phyloP scores from a whole-genome alignment of 148 eudicot species.

The Drosera capensis region DNA sequence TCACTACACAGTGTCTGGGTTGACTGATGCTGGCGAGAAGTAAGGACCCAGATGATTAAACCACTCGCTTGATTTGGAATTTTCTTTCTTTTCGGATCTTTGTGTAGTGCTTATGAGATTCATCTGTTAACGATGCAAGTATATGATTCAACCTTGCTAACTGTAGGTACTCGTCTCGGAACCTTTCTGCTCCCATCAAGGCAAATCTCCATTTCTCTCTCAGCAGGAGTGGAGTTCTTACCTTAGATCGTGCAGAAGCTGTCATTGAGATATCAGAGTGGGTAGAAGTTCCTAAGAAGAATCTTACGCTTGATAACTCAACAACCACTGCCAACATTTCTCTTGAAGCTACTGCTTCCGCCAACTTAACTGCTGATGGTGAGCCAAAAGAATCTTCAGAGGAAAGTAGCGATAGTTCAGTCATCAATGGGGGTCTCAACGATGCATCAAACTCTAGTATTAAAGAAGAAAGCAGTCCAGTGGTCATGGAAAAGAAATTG shows the following conservation, averaged over 20 bases:
- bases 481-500: conserved; percentile 64
- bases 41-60: conserved; percentile 22
- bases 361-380: conserved; percentile 37
- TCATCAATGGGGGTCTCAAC: conserved; percentile 20
- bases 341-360: conserved; percentile 32
- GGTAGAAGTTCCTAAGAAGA: conserved; percentile 91
- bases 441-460: conserved; percentile 25
- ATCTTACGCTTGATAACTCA: conserved; percentile 50
- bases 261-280: conserved; percentile 87
- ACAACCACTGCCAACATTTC: conserved; percentile 21
- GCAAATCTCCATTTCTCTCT: conserved; percentile 89
- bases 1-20: conserved; percentile 60
- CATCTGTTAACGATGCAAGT: background rate
- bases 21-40: conserved; percentile 76
- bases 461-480: conserved; percentile 28
- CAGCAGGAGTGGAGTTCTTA: conserved; percentile 68
- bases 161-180: conserved; percentile 64
- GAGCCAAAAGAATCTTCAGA: conserved; percentile 31
- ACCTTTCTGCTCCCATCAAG: conserved; percentile 86
- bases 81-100: conserved; percentile 1
- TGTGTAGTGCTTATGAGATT: background rate
- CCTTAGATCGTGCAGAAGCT: conserved; percentile 86
- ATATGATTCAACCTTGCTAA: background rate
- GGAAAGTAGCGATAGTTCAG: conserved; percentile 25
- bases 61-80: background rate